These are phyloP conservation scores for Paecilomyces dactylethromorphus DNA, from an alignment of 2,329 filamentous ascomycete species.

Conservation along the genomic window DNA sequence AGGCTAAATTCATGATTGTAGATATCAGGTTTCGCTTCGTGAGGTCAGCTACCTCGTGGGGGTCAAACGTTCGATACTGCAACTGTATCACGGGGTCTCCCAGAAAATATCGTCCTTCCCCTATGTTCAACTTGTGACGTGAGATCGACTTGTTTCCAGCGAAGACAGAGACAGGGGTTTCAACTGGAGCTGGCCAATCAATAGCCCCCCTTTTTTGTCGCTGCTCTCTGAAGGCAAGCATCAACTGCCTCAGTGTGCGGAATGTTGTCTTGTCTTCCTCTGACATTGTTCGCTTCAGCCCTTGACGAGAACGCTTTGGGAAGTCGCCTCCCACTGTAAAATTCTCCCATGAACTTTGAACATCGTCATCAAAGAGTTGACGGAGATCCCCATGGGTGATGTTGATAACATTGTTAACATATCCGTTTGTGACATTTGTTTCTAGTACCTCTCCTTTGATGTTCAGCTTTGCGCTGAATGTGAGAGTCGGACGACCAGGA, in stretches of 20 bases:
- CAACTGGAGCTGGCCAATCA: constrained; percentile 19
- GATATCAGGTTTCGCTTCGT: constrained; percentile 35
- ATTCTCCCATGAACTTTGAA: constrained; percentile 9
- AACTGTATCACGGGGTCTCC: constrained; percentile 39
- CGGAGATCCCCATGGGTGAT: constrained; percentile 42
- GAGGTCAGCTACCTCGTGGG: constrained; percentile 30
- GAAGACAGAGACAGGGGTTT: constrained; percentile 19
- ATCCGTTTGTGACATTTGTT: constrained; percentile 47
- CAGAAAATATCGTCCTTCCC: constrained; percentile 24
- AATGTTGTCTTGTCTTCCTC: constrained; percentile 29
- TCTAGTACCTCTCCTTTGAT: constrained; percentile 48
- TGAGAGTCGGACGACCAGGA: constrained; percentile 50
- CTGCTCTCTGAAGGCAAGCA: constrained; percentile 30
- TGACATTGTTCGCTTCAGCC: constrained; percentile 20
- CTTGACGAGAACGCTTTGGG: constrained; percentile 11
- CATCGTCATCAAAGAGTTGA: constrained; percentile 27
- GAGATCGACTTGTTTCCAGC: constrained; percentile 13
- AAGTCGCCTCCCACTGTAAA: constrained; percentile 26
- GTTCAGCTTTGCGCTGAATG: constrained; percentile 54
- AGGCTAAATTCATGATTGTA: constrained; percentile 51
- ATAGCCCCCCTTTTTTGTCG: constrained; percentile 34
- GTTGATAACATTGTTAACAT: constrained; percentile 48
- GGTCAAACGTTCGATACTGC: constrained; percentile 18
- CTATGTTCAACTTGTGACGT: constrained; percentile 23
- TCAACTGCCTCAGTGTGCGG: constrained; percentile 28